Evolutionary conservation across 352 stramenopile species (phyloP).

Genomic region (Globisporangium radiosum): DNA sequence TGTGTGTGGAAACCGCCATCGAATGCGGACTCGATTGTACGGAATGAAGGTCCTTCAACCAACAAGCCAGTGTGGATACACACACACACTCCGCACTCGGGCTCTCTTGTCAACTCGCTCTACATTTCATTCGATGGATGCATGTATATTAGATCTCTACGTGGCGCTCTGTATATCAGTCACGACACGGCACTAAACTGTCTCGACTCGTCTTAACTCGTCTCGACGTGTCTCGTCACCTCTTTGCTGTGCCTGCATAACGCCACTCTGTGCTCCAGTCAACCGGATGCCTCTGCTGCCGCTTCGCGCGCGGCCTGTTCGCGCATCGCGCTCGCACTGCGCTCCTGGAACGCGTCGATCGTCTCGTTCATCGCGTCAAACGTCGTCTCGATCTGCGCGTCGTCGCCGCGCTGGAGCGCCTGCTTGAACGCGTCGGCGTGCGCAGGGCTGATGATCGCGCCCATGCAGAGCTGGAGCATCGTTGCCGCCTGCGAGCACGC

Average conservation of each 20-base stretch:
- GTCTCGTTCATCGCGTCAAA: slow-evolving; percentile 72
- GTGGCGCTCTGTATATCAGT: too few relatives aligned
- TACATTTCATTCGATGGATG: too few relatives aligned
- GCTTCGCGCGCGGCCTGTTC: slow-evolving; percentile 71
- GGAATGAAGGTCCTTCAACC: neutral
- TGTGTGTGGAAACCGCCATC: neutral
- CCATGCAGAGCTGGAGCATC: slow-evolving; percentile 88
- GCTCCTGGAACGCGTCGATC: slow-evolving; percentile 78
- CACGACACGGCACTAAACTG: too few relatives aligned
- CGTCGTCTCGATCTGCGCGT: slow-evolving; percentile 58
- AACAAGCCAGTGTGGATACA: too few relatives aligned
- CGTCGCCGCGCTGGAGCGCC: slow-evolving; percentile 58
- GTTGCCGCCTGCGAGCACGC: slow-evolving; percentile 82
- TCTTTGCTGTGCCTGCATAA: too few relatives aligned
- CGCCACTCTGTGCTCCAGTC: too few relatives aligned
- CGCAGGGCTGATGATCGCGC: slow-evolving; percentile 69
- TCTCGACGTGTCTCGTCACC: too few relatives aligned
- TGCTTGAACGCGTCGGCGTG: slow-evolving; percentile 63
- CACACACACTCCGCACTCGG: too few relatives aligned
- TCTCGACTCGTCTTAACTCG: too few relatives aligned
- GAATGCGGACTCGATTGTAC: neutral
- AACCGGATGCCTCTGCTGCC: slow-evolving; percentile 11
- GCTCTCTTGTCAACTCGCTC: too few relatives aligned
- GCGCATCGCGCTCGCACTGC: slow-evolving; percentile 61
- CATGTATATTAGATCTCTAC: too few relatives aligned